Percentiles rank a stretch among this genome's conserved stretches.
phyloP scores from a whole-genome alignment of 1,139 yeast genomes.

The Keqinozyma sinolaborantium region DNA sequence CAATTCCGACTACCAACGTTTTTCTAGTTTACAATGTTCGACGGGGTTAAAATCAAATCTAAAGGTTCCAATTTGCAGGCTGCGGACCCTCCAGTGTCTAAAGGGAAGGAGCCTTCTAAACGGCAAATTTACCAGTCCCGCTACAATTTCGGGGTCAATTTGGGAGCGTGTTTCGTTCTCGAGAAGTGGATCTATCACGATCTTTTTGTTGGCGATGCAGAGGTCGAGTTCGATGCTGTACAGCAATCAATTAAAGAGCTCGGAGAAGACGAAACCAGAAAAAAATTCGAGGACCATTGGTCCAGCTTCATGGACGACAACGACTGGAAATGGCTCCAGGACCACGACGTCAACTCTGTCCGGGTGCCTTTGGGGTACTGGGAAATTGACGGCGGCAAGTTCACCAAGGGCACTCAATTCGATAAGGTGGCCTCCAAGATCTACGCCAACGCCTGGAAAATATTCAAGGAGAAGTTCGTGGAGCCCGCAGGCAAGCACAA shows the following conservation, averaged over 20 bases:
- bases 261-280: constrained; percentile 55
- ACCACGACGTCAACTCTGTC: constrained; percentile 68
- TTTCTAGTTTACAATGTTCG: constrained; percentile 37
- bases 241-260: constrained; percentile 38
- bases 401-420: constrained; percentile 60
- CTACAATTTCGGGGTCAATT: constrained; percentile 77
- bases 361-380: constrained; percentile 92
- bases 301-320: constrained; percentile 53
- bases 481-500: constrained; percentile 50
- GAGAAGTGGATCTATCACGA: constrained; percentile 72
- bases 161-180: constrained; percentile 79
- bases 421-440: constrained; percentile 44
- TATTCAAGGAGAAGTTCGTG: constrained; percentile 47
- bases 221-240: constrained; percentile 70
- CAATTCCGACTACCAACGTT: too few relatives aligned
- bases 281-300: constrained; percentile 69
- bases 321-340: constrained; percentile 77
- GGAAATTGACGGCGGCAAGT: constrained; percentile 68
- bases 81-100: constrained; percentile 25
- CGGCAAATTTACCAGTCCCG: constrained; percentile 63
- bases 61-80: constrained; percentile 27
- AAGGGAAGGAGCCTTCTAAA: constrained; percentile 36
- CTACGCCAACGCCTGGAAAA: constrained; percentile 70
- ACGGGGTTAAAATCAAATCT: constrained; percentile 36
- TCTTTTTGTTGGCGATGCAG: constrained; percentile 54